A percentile compares a stretch with the other conserved stretches of the same genome.
Conservation (phyloP, 257 asterid species). For the Agastache rugosa region DNA sequence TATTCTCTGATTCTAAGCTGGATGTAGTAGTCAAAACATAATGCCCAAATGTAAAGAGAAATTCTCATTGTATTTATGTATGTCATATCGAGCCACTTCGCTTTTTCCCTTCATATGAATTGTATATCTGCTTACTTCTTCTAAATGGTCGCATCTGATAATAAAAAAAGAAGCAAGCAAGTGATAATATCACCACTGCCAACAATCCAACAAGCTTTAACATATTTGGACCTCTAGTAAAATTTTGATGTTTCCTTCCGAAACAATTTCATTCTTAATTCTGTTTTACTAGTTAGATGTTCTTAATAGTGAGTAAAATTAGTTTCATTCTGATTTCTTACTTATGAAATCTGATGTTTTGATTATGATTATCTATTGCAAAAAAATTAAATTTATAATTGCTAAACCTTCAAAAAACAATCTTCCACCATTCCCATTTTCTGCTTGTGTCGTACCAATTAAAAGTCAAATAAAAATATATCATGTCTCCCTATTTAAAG, state of each 20-base stretch:
- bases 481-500: background rate
- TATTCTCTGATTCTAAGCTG: background rate
- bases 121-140: slow-evolving; percentile 12
- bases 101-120: background rate
- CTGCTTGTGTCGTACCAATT: background rate
- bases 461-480: slow-evolving; percentile 1
- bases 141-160: background rate
- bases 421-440: slow-evolving; percentile 10
- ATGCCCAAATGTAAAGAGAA: too few relatives aligned
- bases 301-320: background rate
- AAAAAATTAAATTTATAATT: background rate
- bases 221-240: background rate
- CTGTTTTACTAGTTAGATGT: background rate
- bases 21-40: background rate
- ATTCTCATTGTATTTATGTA: background rate
- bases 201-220: background rate
- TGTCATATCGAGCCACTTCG: background rate
- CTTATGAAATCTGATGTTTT: background rate
- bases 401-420: background rate
- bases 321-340: background rate
- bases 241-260: background rate
- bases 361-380: background rate
- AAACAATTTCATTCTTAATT: background rate
- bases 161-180: background rate
- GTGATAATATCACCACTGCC: background rate